Conservation (phyloP, 768 basidiomycete species). For the Russula dissimulans region DNA sequence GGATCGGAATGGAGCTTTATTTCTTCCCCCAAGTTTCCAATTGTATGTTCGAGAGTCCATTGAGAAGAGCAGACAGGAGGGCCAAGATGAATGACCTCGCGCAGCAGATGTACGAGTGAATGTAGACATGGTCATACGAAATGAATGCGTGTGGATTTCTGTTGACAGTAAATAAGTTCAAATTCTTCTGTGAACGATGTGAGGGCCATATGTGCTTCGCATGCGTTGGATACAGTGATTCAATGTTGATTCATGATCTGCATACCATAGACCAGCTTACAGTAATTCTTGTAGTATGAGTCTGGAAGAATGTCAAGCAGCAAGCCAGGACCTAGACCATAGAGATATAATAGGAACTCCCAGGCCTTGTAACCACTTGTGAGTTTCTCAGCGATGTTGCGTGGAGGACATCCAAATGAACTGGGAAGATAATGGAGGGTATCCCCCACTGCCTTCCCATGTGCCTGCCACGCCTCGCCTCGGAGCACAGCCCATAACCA, state of each 20-base stretch:
- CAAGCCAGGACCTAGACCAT: slow-evolving; percentile 26
- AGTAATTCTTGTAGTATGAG: slow-evolving; percentile 24
- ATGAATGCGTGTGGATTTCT: background rate
- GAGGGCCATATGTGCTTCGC: background rate
- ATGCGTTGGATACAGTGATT: background rate
- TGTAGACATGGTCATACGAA: background rate
- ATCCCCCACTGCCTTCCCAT: background rate
- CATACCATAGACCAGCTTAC: slow-evolving; percentile 24
- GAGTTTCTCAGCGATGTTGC: slow-evolving; percentile 34
- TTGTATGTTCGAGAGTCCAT: background rate
- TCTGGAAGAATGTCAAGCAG: slow-evolving; percentile 21
- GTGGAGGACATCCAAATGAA: slow-evolving; percentile 19
- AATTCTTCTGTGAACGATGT: background rate
- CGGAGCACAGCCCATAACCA: background rate
- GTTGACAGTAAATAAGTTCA: background rate
- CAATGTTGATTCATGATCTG: slow-evolving; percentile 21
- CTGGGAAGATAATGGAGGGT: too few relatives aligned
- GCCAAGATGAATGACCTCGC: too few relatives aligned
- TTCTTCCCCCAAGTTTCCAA: background rate
- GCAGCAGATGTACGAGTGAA: too few relatives aligned
- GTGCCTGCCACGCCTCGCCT: background rate
- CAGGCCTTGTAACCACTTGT: slow-evolving; percentile 27
- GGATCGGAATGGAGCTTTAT: background rate
- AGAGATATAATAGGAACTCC: slow-evolving; percentile 23
- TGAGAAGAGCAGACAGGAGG: background rate